Percentiles rank a stretch among this genome's conserved stretches.
These are phyloP conservation scores for Penicillium aurantiogriseum DNA, from an alignment of 2,329 filamentous ascomycete genomes.

Conservation along the genomic window DNA sequence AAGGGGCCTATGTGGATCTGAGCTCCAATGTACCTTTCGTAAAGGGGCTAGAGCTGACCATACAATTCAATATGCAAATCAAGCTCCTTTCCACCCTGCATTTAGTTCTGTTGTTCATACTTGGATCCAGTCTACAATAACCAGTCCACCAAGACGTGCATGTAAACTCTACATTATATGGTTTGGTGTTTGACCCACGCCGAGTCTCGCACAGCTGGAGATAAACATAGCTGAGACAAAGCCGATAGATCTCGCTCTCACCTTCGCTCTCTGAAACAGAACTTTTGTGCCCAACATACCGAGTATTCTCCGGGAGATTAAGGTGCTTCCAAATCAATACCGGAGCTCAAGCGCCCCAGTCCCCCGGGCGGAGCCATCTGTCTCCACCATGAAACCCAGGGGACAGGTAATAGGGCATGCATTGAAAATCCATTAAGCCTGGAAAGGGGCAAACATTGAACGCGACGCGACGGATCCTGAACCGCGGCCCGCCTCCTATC, in stretches of 20 bases:
- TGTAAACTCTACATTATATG: background rate
- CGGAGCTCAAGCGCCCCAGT: background rate
- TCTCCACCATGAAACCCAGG: constrained; percentile 9
- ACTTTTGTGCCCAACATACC: background rate
- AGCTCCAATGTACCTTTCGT: background rate
- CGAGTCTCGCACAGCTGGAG: background rate
- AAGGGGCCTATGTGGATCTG: constrained; percentile 7
- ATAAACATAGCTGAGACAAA: background rate
- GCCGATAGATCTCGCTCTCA: background rate
- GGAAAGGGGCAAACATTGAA: constrained; percentile 4
- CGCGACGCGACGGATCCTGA: constrained; percentile 8
- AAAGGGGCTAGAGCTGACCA: background rate
- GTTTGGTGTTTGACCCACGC: background rate
- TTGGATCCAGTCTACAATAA: background rate
- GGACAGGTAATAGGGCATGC: constrained; percentile 9
- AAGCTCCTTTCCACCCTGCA: background rate
- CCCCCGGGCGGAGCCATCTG: background rate
- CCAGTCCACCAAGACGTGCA: background rate
- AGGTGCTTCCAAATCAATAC: background rate
- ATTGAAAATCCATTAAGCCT: background rate
- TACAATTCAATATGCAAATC: background rate
- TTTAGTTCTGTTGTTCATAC: background rate
- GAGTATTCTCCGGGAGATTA: background rate
- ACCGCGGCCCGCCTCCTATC: constrained; percentile 13
- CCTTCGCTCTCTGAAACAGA: background rate